Conservation (phyloP, 2,329 filamentous ascomycete genomes). For the Herpotrichia juniperi region DNA sequence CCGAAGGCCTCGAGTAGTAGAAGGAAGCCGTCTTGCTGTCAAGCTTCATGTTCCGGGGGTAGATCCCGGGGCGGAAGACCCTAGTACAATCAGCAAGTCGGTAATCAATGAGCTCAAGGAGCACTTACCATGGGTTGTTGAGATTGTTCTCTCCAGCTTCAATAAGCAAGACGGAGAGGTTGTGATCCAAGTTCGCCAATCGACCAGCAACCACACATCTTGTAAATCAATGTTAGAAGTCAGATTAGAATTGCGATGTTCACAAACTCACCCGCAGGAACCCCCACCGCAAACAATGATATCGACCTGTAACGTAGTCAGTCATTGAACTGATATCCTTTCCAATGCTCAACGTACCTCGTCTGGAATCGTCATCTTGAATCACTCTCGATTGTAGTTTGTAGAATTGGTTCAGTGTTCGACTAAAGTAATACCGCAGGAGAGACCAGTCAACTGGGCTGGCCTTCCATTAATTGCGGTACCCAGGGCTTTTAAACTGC, state of each 20-base stretch:
- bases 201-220: constrained; percentile 58
- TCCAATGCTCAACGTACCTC: constrained; percentile 51
- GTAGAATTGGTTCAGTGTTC: not conserved
- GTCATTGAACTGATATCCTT: not conserved
- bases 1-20: constrained; percentile 77
- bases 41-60: constrained; percentile 78
- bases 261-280: constrained; percentile 63
- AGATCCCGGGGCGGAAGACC: constrained; percentile 78
- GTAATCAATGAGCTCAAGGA: not conserved
- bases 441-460: constrained; percentile 37
- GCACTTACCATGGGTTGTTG: constrained; percentile 71
- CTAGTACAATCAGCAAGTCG: constrained; percentile 32
- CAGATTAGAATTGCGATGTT: not conserved
- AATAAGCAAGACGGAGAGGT: constrained; percentile 72
- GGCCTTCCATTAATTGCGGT: constrained; percentile 17
- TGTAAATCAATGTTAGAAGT: constrained; percentile 25
- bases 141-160: constrained; percentile 75
- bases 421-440: constrained; percentile 25
- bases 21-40: constrained; percentile 84
- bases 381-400: not conserved
- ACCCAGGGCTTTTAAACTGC: constrained; percentile 29
- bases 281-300: constrained; percentile 81
- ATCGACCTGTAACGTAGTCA: constrained; percentile 59
- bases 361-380: constrained; percentile 68
- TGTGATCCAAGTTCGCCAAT: constrained; percentile 77